phyloP scores from a whole-genome alignment of 116 monocot genomes.

The Papilionanthe hybrid region DNA sequence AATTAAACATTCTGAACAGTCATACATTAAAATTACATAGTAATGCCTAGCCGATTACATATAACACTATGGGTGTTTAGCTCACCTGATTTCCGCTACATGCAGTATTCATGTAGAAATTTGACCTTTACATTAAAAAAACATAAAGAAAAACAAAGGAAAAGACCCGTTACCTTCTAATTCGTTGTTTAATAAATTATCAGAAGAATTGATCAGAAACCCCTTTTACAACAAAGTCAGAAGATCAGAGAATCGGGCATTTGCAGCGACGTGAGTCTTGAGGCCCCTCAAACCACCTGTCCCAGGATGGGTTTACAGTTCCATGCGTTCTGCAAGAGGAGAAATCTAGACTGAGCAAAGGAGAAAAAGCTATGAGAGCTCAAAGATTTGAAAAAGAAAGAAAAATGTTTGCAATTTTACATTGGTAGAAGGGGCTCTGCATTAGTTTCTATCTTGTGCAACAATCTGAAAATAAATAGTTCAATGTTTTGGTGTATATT shows the following conservation, averaged over 20 bases:
- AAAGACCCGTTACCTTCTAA: too few relatives aligned
- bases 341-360: neutral
- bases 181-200: too few relatives aligned
- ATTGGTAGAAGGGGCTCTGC: constrained; percentile 76
- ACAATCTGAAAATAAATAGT: constrained; percentile 42
- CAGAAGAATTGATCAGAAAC: neutral
- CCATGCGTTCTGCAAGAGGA: constrained; percentile 56
- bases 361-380: neutral
- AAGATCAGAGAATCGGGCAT: constrained; percentile 55
- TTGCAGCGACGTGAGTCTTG: constrained; percentile 47
- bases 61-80: neutral
- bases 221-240: neutral
- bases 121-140: too few relatives aligned
- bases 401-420: constrained; percentile 19
- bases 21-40: neutral
- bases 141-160: too few relatives aligned
- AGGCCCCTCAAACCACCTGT: constrained; percentile 87
- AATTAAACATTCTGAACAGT: neutral
- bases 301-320: constrained; percentile 54
- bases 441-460: constrained; percentile 42
- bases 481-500: neutral
- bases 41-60: too few relatives aligned
- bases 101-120: too few relatives aligned
- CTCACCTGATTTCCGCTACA: neutral
- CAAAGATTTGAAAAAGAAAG: neutral